phyloP scores from a whole-genome alignment of 106 monocot species.

The Triglochin maritima region DNA sequence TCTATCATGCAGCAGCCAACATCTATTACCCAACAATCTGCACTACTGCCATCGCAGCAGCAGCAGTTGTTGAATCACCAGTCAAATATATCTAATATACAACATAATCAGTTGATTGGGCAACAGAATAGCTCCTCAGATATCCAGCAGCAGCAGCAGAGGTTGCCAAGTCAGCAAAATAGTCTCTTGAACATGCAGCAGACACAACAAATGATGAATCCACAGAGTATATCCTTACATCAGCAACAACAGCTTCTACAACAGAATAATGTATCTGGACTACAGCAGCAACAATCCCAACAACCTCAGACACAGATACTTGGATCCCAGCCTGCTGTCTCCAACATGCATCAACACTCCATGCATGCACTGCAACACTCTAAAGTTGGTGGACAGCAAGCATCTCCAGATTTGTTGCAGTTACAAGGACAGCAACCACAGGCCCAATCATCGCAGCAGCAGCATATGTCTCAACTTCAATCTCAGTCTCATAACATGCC shows the following conservation, averaged over 20 bases:
- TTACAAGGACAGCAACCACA: constrained; percentile 44
- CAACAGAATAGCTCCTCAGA: constrained; percentile 51
- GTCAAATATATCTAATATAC: constrained; percentile 36
- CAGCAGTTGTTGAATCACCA: constrained; percentile 50
- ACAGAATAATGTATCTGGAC: constrained; percentile 34
- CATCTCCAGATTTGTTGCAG: constrained; percentile 35
- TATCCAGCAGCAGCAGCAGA: constrained; percentile 46
- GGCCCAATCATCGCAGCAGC: constrained; percentile 40
- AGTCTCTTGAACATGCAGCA: constrained; percentile 61
- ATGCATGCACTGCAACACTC: constrained; percentile 46
- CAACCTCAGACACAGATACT: constrained; percentile 13
- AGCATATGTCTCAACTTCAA: constrained; percentile 50
- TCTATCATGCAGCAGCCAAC: constrained; percentile 39
- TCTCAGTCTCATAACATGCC: constrained; percentile 46
- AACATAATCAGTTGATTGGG: constrained; percentile 34
- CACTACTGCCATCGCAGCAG: constrained; percentile 31
- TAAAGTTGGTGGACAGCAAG: constrained; percentile 30
- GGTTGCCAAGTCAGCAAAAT: constrained; percentile 45
- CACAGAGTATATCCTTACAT: constrained; percentile 38
- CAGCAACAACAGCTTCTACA: constrained; percentile 37
- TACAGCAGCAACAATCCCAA: constrained; percentile 23
- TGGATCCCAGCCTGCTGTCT: constrained; percentile 11
- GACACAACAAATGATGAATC: constrained; percentile 48
- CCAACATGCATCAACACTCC: constrained; percentile 31
- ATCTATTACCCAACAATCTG: constrained; percentile 32